These are phyloP conservation scores for Ambispora gerdemannii DNA, from an alignment of 192 early-diverging fungal species.

Conservation along the genomic window DNA sequence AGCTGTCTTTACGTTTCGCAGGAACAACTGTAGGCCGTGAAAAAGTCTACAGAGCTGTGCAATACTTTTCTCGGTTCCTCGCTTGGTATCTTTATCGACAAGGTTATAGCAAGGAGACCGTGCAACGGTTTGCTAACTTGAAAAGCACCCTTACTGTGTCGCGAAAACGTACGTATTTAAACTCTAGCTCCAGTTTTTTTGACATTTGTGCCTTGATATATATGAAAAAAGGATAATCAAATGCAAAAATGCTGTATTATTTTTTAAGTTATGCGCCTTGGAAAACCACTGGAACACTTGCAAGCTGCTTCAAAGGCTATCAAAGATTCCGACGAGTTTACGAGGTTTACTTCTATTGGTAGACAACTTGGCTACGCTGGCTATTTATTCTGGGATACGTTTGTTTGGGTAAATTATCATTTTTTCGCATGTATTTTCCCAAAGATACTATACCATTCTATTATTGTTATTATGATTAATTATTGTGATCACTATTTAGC, in stretches of 20 bases:
- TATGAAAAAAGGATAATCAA: too few species aligned
- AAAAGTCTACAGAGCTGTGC: conserved; percentile 76
- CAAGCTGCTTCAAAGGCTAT: conserved; percentile 55
- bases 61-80: conserved; percentile 83
- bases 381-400: conserved; percentile 62
- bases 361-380: conserved; percentile 58
- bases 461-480: not conserved
- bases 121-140: conserved; percentile 58
- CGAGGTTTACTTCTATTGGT: conserved; percentile 47
- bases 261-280: conserved; percentile 61
- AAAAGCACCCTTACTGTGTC: conserved; percentile 59
- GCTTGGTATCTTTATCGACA: conserved; percentile 60
- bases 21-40: conserved; percentile 70
- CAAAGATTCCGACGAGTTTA: conserved; percentile 56
- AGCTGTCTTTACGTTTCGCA: conserved; percentile 52
- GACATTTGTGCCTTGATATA: too few species aligned
- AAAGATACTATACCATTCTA: not conserved
- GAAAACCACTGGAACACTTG: conserved; percentile 65
- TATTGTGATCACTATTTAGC: too few species aligned
- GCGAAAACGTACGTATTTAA: conserved; percentile 59
- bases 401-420: conserved; percentile 66
- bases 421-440: too few species aligned
- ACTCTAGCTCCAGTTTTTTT: not conserved
- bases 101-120: conserved; percentile 55
- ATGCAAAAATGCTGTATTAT: too few species aligned